phyloP scores from a whole-genome alignment of 2,329 filamentous ascomycete genomes.

The Alternaria infectoria region DNA sequence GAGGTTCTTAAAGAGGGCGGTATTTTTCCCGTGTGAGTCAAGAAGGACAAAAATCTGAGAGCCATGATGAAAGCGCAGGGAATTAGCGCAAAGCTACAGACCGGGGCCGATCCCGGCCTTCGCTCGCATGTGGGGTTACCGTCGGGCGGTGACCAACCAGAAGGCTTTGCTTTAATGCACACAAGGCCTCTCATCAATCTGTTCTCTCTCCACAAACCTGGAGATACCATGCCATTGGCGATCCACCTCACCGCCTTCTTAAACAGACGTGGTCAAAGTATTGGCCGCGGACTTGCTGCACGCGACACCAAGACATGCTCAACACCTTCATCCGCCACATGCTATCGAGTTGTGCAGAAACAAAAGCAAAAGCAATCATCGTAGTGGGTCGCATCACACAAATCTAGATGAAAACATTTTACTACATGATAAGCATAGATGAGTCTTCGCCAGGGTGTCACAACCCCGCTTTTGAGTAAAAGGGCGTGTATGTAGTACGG shows the following conservation, averaged over 20 bases:
- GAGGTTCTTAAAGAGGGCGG: too few species aligned
- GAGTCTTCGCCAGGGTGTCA: background rate
- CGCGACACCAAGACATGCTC: background rate
- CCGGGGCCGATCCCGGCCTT: background rate
- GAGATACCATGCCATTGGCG: constrained; percentile 5
- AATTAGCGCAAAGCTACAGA: too few species aligned
- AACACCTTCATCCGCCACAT: background rate
- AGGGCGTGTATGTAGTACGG: background rate
- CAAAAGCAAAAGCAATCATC: background rate
- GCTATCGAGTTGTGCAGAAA: background rate
- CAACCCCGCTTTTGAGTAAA: background rate
- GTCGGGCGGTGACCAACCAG: constrained; percentile 11
- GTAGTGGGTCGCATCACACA: background rate
- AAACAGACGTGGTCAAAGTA: background rate
- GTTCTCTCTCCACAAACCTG: constrained; percentile 15
- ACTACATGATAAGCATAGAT: background rate
- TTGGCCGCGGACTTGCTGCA: background rate
- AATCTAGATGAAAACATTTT: background rate
- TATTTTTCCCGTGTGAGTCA: constrained; percentile 47
- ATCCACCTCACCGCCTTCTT: background rate
- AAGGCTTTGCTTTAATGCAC: constrained; percentile 3
- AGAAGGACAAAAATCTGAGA: constrained; percentile 39
- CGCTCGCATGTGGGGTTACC: constrained; percentile 15
- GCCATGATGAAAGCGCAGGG: constrained; percentile 38
- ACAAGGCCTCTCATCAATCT: constrained; percentile 16